Base-by-base conservation (phyloP, 345 rosid genomes). In the Aurinia saxatilis region DNA sequence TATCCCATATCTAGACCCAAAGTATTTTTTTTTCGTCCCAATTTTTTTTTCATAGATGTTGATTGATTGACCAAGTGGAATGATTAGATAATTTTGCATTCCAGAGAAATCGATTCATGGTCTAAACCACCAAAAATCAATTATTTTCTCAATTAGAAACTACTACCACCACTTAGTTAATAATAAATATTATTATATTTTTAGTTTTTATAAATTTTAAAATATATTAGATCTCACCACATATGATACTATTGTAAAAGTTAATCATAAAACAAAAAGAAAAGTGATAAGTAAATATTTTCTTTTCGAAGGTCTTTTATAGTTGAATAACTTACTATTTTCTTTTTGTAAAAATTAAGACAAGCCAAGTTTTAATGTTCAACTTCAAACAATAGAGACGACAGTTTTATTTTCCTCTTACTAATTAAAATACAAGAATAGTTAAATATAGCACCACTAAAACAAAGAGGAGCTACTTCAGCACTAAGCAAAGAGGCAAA, bases 401-500 rank as follows among this genome's bases (percentile, higher is more conserved):
- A 33, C 42, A 6, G 8, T 44, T 45, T 56, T 42, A 29, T 17
- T 31, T 45, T 18, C 36, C 23, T 39, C 25, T 35, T 35, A 35
- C 10, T n/a, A n/a, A n/a, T n/a, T 46, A 33, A 12, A 51, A 13
- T 16, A 10, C 10, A 6, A 7, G 7, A 41, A 42, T 52, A 33
- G 13, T 39, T 7, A 41, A 23, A 30, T 21, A 54, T 42, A 23
- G 2, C 25, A 57, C 35, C 40, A 29, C 16, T 30, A 49, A 35
- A 14, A 39, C 29, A 30, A 39, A 44, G 14, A 55, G 25, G 49
- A 41, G 15, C 18, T 53, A 61, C 73, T 69, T 61, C 62, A 52
- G 27, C 63, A 53, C 62, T 69, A 69, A 69, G 73, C 73, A 69
- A 69, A 69, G 62, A 45, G 18, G 41, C 54, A 30, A 70, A 42